phyloP scores from a whole-genome alignment of 2,329 filamentous ascomycete species.

The Ambrosiella xylebori region DNA sequence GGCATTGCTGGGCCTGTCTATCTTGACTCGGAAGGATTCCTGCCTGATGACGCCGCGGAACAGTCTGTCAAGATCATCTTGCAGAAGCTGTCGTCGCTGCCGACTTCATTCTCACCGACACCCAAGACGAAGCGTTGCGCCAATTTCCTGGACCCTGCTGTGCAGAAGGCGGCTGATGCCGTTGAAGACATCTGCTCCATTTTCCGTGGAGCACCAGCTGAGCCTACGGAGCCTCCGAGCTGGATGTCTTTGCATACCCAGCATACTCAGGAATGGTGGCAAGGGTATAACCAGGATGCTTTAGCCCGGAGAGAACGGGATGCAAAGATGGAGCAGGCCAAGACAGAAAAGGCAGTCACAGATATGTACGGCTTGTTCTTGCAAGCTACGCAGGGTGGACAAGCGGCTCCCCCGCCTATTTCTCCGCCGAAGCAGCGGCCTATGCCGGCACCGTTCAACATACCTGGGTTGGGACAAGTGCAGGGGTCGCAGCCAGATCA shows the following conservation, averaged over 20 bases:
- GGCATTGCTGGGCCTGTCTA: neutral
- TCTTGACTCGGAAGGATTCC: conserved; percentile 3
- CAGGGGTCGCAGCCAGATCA: neutral
- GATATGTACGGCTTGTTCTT: conserved; percentile 12
- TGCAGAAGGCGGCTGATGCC: conserved; percentile 26
- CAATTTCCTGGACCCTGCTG: conserved; percentile 26
- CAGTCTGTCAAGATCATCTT: conserved; percentile 5
- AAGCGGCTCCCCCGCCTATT: conserved; percentile 13
- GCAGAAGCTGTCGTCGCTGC: conserved; percentile 16
- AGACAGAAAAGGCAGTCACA: conserved; percentile 19
- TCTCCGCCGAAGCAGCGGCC: neutral
- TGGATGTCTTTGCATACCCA: conserved; percentile 32
- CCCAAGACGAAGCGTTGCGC: conserved; percentile 17
- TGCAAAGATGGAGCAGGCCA: conserved; percentile 17
- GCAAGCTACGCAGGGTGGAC: conserved; percentile 9
- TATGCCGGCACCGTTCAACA: neutral
- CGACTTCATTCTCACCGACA: conserved; percentile 20
- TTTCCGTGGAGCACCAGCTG: conserved; percentile 27
- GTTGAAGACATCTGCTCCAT: conserved; percentile 27
- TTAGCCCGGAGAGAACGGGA: conserved; percentile 12
- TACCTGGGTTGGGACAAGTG: neutral
- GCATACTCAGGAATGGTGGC: conserved; percentile 34
- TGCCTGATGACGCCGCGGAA: conserved; percentile 1
- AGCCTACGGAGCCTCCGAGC: conserved; percentile 33
- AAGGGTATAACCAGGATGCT: conserved; percentile 28